phyloP scores from a whole-genome alignment of 306 rosid genomes.

The Psophocarpus tetragonolobus region DNA sequence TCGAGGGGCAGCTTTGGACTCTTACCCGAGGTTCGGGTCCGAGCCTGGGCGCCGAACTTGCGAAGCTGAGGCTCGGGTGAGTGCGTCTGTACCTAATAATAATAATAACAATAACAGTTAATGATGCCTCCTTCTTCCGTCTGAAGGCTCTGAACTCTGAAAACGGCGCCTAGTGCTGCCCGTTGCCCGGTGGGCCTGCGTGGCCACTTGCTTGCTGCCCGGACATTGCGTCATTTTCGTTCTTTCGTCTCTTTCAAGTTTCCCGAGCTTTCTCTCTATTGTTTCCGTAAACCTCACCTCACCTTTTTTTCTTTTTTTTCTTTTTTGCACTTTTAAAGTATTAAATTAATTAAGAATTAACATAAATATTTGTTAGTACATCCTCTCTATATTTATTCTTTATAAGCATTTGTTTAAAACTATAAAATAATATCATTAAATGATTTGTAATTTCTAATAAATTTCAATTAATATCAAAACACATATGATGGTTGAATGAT shows the following conservation, averaged over 20 bases:
- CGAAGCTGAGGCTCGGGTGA: slow-evolving; percentile 47
- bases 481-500: too few species aligned
- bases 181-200: slow-evolving; percentile 50
- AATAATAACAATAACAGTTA: too few species aligned
- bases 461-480: too few species aligned
- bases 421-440: too few species aligned
- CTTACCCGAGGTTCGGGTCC: slow-evolving; percentile 46
- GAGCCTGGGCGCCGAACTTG: slow-evolving; percentile 20
- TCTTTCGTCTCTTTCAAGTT: not conserved
- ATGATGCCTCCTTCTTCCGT: not conserved
- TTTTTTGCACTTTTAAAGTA: too few species aligned
- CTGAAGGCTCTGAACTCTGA: not conserved
- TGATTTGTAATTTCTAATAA: too few species aligned
- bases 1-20: slow-evolving; percentile 50
- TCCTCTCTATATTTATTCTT: too few species aligned
- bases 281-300: not conserved
- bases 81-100: slow-evolving; percentile 10
- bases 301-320: not conserved
- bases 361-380: too few species aligned
- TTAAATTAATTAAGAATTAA: too few species aligned
- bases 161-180: slow-evolving; percentile 45
- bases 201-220: not conserved
- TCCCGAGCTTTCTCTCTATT: not conserved
- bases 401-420: too few species aligned
- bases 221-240: not conserved